A percentile compares a stretch with the other conserved stretches of the same genome.
phyloP scores from a whole-genome alignment of 257 asterid genomes.

The Gentiana straminea region DNA sequence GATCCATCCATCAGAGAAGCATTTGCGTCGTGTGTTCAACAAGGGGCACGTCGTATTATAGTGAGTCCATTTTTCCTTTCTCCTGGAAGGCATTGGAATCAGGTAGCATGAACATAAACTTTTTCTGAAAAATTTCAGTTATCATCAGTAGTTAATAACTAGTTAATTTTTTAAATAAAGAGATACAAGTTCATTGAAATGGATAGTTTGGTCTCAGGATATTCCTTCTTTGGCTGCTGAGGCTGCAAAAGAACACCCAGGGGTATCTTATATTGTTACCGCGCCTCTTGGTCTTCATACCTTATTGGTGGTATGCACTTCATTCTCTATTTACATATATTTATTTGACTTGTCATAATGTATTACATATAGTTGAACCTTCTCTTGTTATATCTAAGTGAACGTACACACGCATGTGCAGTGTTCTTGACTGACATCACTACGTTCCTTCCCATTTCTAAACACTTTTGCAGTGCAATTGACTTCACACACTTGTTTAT shows the following conservation, averaged over 20 bases:
- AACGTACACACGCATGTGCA: no score
- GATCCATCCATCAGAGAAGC: conserved; percentile 91
- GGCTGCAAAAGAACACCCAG: conserved; percentile 93
- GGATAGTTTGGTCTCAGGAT: conserved; percentile 37
- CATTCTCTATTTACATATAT: conserved; percentile 2
- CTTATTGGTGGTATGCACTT: conserved; percentile 53
- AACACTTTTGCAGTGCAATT: no score
- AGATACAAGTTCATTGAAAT: not conserved
- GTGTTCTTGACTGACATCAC: no score
- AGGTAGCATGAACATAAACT: conserved; percentile 28
- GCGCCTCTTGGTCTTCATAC: conserved; percentile 89
- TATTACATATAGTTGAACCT: not conserved
- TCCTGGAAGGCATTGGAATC: conserved; percentile 95
- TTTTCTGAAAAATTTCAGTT: no score
- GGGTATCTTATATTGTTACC: conserved; percentile 61
- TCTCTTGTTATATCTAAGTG: not conserved
- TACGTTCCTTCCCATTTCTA: no score
- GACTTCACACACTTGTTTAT: no score
- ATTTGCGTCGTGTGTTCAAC: conserved; percentile 62
- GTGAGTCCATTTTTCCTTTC: conserved; percentile 94
- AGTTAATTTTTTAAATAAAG: no score
- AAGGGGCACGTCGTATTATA: conserved; percentile 74
- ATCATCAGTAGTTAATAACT: no score
- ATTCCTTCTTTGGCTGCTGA: conserved; percentile 85
- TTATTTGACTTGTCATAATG: conserved; percentile 1